Evolutionary conservation across 192 early-diverging fungal species (phyloP).

Genomic region (Coemansia sp.): DNA sequence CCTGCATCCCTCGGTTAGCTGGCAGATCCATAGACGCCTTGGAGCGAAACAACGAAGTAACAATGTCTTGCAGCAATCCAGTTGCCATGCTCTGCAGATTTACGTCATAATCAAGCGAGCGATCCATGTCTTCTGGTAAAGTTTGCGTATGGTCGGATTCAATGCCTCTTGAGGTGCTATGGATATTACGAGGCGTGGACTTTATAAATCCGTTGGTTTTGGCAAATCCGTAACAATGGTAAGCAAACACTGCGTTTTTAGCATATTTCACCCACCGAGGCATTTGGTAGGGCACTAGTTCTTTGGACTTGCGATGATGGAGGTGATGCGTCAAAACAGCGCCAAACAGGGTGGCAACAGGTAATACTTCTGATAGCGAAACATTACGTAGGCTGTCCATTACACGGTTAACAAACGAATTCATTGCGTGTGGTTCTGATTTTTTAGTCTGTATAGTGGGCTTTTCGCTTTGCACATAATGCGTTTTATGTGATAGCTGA

Average conservation of each 20-base stretch:
- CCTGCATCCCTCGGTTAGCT: background rate
- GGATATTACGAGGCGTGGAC: background rate
- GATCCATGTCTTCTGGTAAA: too few species aligned
- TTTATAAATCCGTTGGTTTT: constrained; percentile 12
- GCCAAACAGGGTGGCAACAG: constrained; percentile 22
- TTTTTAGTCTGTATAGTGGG: background rate
- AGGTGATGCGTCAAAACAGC: constrained; percentile 31
- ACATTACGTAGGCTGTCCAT: constrained; percentile 26
- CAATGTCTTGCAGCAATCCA: background rate
- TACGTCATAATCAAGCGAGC: too few species aligned
- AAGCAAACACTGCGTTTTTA: constrained; percentile 24
- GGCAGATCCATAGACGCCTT: background rate
- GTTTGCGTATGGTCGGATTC: too few species aligned
- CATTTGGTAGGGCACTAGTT: constrained; percentile 29
- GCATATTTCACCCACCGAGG: constrained; percentile 38
- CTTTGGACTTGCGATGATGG: constrained; percentile 14
- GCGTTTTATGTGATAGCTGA: too few species aligned
- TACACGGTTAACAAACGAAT: constrained; percentile 24
- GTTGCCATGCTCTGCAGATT: background rate
- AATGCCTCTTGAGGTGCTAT: too few species aligned
- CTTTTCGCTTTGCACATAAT: background rate
- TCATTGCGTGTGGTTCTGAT: background rate
- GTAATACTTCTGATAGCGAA: constrained; percentile 15
- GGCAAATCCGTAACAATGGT: constrained; percentile 27
- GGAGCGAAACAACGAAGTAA: background rate